phyloP scores from a whole-genome alignment of 169 alveolate genomes.

The Plasmodium ovale region DNA sequence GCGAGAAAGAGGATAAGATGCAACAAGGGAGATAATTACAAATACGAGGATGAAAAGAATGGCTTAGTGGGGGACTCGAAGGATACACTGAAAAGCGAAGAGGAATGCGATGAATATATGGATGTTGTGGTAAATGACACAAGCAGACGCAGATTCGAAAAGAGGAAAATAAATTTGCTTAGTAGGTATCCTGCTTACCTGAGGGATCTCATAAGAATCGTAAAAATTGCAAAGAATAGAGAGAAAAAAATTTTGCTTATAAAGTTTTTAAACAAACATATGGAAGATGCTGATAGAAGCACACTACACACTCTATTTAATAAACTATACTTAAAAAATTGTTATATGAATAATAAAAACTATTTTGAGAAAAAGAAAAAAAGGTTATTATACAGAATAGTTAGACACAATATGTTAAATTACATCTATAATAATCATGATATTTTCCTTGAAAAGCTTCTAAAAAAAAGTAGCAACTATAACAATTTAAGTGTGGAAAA shows the following conservation, averaged over 20 bases:
- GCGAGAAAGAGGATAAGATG: not conserved
- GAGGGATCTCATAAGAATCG: slow-evolving; percentile 63
- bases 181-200: slow-evolving; percentile 64
- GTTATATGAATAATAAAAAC: slow-evolving; percentile 39
- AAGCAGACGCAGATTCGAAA: slow-evolving; percentile 14
- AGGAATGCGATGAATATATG: not conserved
- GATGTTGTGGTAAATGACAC: not conserved
- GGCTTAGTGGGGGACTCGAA: not conserved
- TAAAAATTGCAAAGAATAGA: slow-evolving; percentile 44
- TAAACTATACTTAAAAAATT: slow-evolving; percentile 13
- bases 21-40: not conserved
- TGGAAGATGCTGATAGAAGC: slow-evolving; percentile 12
- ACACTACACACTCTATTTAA: slow-evolving; percentile 44
- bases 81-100: not conserved
- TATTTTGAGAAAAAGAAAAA: slow-evolving; percentile 41
- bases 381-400: slow-evolving; percentile 58
- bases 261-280: slow-evolving; percentile 33
- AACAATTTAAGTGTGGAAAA: slow-evolving; percentile 48
- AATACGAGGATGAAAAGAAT: not conserved
- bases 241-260: slow-evolving; percentile 55
- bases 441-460: slow-evolving; percentile 29
- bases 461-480: slow-evolving; percentile 26
- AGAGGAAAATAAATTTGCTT: slow-evolving; percentile 38
- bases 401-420: slow-evolving; percentile 57
- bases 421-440: slow-evolving; percentile 63